phyloP scores from a whole-genome alignment of 2,329 filamentous ascomycete species.

The Neonectria punicea region DNA sequence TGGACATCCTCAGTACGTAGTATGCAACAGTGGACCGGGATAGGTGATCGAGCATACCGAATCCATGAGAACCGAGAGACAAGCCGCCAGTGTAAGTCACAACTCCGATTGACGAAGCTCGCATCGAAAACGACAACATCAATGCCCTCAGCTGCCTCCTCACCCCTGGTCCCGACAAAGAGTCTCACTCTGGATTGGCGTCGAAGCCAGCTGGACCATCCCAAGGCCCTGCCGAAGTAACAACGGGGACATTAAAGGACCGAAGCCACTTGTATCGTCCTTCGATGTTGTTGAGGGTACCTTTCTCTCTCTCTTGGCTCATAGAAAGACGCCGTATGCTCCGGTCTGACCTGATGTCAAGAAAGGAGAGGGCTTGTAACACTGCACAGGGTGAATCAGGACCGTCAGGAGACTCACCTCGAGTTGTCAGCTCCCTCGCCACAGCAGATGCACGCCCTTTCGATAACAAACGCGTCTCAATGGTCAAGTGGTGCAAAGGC shows the following conservation, averaged over 20 bases:
- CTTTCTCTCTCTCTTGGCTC: background rate
- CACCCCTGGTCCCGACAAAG: background rate
- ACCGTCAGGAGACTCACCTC: background rate
- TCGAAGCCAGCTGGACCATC: constrained; percentile 1
- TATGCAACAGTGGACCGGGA: background rate
- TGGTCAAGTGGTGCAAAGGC: background rate
- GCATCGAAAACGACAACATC: constrained; percentile 9
- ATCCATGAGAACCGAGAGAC: constrained; percentile 8
- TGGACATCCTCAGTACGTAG: background rate
- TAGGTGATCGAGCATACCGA: background rate
- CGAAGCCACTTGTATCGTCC: constrained; percentile 10
- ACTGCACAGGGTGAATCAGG: constrained; percentile 14
- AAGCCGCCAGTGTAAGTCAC: background rate
- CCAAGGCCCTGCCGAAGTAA: background rate
- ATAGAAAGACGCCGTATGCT: no score
- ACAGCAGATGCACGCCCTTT: background rate
- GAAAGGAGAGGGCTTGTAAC: background rate
- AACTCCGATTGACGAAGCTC: background rate
- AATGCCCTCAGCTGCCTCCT: constrained; percentile 22
- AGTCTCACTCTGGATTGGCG: background rate
- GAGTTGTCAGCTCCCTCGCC: background rate
- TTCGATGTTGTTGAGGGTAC: background rate
- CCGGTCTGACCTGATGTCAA: constrained; percentile 1
- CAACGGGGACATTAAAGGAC: constrained; percentile 24
- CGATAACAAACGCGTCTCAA: constrained; percentile 2